Evolutionary conservation across 495 filamentous ascomycete species (phyloP).

Genomic region (Penicillium longicatenatum): DNA sequence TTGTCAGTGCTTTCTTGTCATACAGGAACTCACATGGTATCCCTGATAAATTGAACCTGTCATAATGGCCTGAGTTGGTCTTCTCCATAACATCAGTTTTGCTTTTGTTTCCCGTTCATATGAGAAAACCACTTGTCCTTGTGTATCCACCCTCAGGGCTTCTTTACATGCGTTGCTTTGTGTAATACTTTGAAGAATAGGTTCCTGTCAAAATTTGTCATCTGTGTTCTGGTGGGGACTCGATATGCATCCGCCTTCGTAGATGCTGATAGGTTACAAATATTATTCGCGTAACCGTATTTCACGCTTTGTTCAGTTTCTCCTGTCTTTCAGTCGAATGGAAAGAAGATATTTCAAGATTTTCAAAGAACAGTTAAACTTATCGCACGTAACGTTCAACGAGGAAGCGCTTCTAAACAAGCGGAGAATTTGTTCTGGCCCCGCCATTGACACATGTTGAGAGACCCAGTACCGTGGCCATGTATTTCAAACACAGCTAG

Average conservation of each 20-base stretch:
- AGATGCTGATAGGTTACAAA: background rate
- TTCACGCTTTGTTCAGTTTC: background rate
- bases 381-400: too few relatives aligned
- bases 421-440: background rate
- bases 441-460: background rate
- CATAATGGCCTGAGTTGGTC: background rate
- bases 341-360: too few relatives aligned
- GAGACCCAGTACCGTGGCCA: conserved; percentile 2
- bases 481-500: conserved; percentile 18
- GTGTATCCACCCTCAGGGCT: background rate
- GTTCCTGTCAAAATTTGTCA: background rate
- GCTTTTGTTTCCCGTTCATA: background rate
- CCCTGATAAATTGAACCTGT: conserved; percentile 6
- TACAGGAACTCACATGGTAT: conserved; percentile 11
- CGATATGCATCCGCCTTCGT: background rate
- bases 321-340: background rate
- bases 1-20: conserved; percentile 1
- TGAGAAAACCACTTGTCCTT: background rate
- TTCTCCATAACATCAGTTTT: background rate
- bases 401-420: background rate
- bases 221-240: background rate
- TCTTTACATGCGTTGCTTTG: background rate
- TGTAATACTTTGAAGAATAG: background rate
- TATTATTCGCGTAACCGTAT: background rate
- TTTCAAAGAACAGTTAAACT: background rate